phyloP scores from a whole-genome alignment of 495 filamentous ascomycete species.

The Penicillium daleae region DNA sequence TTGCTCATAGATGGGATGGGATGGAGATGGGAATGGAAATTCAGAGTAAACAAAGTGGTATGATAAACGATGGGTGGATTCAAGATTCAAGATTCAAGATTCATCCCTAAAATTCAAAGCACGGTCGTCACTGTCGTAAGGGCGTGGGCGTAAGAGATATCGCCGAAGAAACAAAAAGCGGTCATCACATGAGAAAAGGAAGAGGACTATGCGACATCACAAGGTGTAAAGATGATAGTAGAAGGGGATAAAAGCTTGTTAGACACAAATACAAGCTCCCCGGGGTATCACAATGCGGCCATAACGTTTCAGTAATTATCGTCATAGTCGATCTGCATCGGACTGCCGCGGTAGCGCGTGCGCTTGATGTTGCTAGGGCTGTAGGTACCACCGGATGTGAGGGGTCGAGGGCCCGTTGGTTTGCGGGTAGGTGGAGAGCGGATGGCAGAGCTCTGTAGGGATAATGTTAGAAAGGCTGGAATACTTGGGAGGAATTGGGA shows the following conservation, averaged over 20 bases:
- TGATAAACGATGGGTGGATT: not conserved
- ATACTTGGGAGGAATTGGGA: not conserved
- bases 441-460: slow-evolving; percentile 43
- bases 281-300: slow-evolving; percentile 33
- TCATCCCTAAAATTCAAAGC: slow-evolving; percentile 1
- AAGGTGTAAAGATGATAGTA: no score
- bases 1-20: slow-evolving; percentile 18
- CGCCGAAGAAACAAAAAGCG: slow-evolving; percentile 11
- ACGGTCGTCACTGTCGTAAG: slow-evolving; percentile 23
- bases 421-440: slow-evolving; percentile 55
- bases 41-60: not conserved
- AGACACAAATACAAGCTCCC: slow-evolving; percentile 23
- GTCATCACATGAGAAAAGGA: slow-evolving; percentile 4
- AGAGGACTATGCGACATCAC: slow-evolving; percentile 16
- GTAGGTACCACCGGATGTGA: slow-evolving; percentile 50
- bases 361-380: slow-evolving; percentile 51
- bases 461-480: not conserved
- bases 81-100: not conserved
- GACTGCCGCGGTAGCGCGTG: slow-evolving; percentile 51
- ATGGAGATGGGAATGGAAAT: slow-evolving; percentile 6
- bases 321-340: slow-evolving; percentile 51
- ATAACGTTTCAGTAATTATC: slow-evolving; percentile 37
- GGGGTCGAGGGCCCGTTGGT: slow-evolving; percentile 58
- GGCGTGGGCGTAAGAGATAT: slow-evolving; percentile 13
- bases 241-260: slow-evolving; percentile 14